Evolutionary conservation across 257 asterid species (phyloP).

Genomic region (Eucommia ulmoides): DNA sequence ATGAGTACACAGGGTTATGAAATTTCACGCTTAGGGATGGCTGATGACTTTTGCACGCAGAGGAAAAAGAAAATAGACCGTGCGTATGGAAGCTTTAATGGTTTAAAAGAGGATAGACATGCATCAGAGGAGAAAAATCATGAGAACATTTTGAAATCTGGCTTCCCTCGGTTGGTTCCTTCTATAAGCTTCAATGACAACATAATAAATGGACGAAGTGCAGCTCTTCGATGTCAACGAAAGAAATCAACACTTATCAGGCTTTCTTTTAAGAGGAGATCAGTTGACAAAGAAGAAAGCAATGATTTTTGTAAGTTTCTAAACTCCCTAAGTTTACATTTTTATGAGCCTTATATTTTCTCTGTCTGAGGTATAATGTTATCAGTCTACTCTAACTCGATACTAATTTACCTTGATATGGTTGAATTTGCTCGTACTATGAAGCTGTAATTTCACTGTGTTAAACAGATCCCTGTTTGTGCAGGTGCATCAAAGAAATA

Average conservation of each 20-base stretch:
- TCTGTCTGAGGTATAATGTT: background rate
- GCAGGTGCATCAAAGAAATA: slow-evolving; percentile 57
- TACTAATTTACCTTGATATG: background rate
- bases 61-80: slow-evolving; percentile 42
- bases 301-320: background rate
- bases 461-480: slow-evolving; percentile 11
- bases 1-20: slow-evolving; percentile 33
- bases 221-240: slow-evolving; percentile 39
- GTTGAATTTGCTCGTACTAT: background rate
- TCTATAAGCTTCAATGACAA: slow-evolving; percentile 63
- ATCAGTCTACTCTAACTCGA: background rate
- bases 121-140: slow-evolving; percentile 37
- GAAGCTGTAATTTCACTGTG: slow-evolving; percentile 1
- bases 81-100: slow-evolving; percentile 41
- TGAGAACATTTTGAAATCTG: slow-evolving; percentile 48
- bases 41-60: slow-evolving; percentile 29
- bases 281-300: slow-evolving; percentile 55
- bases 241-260: slow-evolving; percentile 71
- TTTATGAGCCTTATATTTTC: background rate
- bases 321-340: too few relatives aligned
- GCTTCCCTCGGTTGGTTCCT: slow-evolving; percentile 57
- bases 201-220: slow-evolving; percentile 25
- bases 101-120: slow-evolving; percentile 30
- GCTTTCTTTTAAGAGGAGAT: slow-evolving; percentile 67
- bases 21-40: slow-evolving; percentile 21